Conservation (phyloP, 805 yeast genomes). For the Kazachstania kunashirensis region DNA sequence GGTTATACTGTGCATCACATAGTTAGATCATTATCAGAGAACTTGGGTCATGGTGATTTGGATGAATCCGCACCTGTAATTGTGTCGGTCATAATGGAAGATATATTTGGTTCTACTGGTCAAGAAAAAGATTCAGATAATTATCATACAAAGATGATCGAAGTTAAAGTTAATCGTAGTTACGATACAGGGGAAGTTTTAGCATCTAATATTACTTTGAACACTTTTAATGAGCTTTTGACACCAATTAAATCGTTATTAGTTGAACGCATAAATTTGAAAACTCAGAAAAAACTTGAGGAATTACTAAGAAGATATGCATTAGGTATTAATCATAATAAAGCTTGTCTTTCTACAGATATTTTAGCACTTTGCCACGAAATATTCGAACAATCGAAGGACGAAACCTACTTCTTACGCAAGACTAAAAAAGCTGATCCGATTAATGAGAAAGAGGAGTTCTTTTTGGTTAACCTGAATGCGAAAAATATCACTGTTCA, state of each 20-base stretch:
- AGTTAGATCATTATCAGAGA: constrained; percentile 41
- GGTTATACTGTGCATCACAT: constrained; percentile 79
- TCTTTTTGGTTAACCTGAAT: constrained; percentile 65
- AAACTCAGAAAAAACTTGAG: constrained; percentile 63
- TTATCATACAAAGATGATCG: constrained; percentile 75
- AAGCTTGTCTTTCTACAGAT: constrained; percentile 45
- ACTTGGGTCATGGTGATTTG: constrained; percentile 57
- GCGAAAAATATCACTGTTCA: constrained; percentile 47
- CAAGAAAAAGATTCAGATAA: constrained; percentile 93
- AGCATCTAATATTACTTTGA: constrained; percentile 51
- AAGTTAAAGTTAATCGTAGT: constrained; percentile 82
- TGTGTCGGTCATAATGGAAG: constrained; percentile 77
- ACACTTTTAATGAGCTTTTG: constrained; percentile 46
- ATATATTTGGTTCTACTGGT: constrained; percentile 83
- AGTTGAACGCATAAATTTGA: constrained; percentile 53
- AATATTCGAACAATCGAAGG: constrained; percentile 47
- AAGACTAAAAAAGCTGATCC: constrained; percentile 14
- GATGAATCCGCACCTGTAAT: constrained; percentile 55
- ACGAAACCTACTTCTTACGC: constrained; percentile 10
- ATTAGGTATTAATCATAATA: constrained; percentile 68
- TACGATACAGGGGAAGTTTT: constrained; percentile 77
- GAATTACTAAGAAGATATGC: constrained; percentile 71
- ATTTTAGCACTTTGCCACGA: constrained; percentile 67
- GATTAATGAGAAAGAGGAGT: constrained; percentile 42
- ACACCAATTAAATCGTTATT: constrained; percentile 60